Conservation (phyloP, 2,329 filamentous ascomycete genomes). For the Colletotrichum sp. region DNA sequence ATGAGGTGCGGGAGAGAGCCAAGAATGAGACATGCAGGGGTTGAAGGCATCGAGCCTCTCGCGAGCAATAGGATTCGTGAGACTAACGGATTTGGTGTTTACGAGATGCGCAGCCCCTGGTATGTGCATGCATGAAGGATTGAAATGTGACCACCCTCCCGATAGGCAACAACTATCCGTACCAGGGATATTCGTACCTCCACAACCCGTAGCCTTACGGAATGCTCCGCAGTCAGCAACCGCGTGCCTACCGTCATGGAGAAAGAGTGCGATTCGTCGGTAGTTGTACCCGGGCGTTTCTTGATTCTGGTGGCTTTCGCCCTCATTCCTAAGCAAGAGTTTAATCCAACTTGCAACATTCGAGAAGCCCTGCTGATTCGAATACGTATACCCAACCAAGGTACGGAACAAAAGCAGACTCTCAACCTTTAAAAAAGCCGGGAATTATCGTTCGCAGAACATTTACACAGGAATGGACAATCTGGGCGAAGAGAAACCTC, state of each 20-base stretch:
- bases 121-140: neutral
- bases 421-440: neutral
- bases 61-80: neutral
- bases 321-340: neutral
- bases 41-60: neutral
- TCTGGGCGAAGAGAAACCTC: neutral
- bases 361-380: neutral
- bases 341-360: neutral
- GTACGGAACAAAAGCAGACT: neutral
- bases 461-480: neutral
- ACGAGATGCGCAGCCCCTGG: neutral
- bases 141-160: neutral
- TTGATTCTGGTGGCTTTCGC: neutral
- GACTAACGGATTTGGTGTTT: neutral
- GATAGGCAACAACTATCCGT: neutral
- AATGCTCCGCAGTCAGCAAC: neutral
- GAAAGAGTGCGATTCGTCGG: neutral
- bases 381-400: neutral
- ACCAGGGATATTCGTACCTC: neutral
- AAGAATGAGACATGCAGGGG: neutral
- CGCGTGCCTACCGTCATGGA: neutral
- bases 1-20: neutral
- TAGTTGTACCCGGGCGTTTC: neutral
- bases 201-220: neutral
- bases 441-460: rapidly evolving